A percentile compares a stretch with the other conserved stretches of the same genome.
Conservation (phyloP, 305 asterid species). For the Nicotiana rustica region DNA sequence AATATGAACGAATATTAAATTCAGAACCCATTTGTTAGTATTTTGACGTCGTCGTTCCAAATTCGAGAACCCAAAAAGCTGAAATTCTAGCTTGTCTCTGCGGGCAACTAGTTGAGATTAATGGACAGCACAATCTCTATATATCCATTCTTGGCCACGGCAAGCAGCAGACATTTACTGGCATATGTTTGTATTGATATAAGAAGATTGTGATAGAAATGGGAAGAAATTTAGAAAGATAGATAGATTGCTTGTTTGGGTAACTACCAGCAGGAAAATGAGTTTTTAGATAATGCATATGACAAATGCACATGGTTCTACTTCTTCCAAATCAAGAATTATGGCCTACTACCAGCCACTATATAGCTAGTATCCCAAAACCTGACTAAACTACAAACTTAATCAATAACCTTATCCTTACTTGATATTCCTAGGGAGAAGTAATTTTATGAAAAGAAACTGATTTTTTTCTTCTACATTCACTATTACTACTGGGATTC, state of each 20-base stretch:
- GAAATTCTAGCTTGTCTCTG: too few relatives aligned
- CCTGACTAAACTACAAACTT: slow-evolving; percentile 2
- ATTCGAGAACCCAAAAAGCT: too few relatives aligned
- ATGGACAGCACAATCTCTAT: not conserved
- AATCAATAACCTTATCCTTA: not conserved
- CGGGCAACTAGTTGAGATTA: slow-evolving; percentile 12
- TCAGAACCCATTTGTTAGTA: too few relatives aligned
- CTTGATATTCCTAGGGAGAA: not conserved
- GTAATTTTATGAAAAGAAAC: not conserved
- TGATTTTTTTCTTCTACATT: not conserved
- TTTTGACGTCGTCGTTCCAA: too few relatives aligned
- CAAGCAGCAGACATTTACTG: not conserved
- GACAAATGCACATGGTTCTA: slow-evolving; percentile 47
- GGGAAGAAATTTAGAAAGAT: not conserved
- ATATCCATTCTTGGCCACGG: not conserved
- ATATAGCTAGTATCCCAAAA: slow-evolving; percentile 15
- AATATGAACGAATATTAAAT: too few relatives aligned
- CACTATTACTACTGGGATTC: not conserved
- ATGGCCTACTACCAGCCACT: slow-evolving; percentile 35
- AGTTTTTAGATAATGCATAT: slow-evolving; percentile 13
- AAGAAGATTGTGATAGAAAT: not conserved
- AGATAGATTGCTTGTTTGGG: slow-evolving; percentile 31
- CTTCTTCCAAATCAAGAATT: slow-evolving; percentile 35
- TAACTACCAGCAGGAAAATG: slow-evolving; percentile 34
- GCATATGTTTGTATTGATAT: slow-evolving; percentile 5